Evolutionary conservation across 1,284 basidiomycete species (phyloP).

Genomic region (Chiua sp.): DNA sequence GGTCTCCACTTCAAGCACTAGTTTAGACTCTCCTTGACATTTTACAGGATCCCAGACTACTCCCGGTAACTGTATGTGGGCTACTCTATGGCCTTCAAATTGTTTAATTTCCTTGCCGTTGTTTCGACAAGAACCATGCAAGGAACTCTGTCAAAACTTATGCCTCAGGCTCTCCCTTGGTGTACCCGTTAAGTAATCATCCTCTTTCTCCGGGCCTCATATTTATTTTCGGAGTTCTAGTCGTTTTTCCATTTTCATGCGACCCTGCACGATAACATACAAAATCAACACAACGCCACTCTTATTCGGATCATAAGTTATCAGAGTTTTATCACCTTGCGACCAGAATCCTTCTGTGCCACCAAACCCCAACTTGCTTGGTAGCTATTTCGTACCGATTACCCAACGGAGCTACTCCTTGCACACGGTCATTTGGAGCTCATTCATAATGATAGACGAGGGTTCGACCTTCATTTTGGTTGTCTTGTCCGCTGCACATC

Average conservation of each 20-base stretch:
- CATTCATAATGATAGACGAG: conserved; percentile 20
- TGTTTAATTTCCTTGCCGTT: no score
- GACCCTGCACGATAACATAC: conserved; percentile 18
- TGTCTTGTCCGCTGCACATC: conserved; percentile 9
- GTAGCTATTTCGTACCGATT: conserved; percentile 19
- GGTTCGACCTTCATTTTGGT: conserved; percentile 18
- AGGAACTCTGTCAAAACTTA: no score
- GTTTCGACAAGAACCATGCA: no score
- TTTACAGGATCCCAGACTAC: no score
- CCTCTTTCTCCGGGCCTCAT: neutral
- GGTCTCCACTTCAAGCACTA: no score
- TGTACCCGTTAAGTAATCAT: neutral
- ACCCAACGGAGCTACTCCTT: conserved; percentile 11
- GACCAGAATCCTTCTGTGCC: conserved; percentile 8
- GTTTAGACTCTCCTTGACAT: neutral
- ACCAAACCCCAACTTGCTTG: neutral
- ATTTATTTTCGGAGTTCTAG: neutral
- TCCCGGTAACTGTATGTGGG: neutral
- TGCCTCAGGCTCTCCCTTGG: neutral
- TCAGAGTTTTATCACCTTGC: conserved; percentile 21
- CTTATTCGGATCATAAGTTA: conserved; percentile 21
- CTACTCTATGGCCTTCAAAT: no score
- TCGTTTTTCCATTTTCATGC: conserved; percentile 1
- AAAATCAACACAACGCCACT: neutral
- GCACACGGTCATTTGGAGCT: conserved; percentile 33